Percentiles rank a stretch among this genome's conserved stretches.
These are phyloP conservation scores for Xylaria curta DNA, from an alignment of 495 filamentous ascomycete genomes.

Conservation along the genomic window DNA sequence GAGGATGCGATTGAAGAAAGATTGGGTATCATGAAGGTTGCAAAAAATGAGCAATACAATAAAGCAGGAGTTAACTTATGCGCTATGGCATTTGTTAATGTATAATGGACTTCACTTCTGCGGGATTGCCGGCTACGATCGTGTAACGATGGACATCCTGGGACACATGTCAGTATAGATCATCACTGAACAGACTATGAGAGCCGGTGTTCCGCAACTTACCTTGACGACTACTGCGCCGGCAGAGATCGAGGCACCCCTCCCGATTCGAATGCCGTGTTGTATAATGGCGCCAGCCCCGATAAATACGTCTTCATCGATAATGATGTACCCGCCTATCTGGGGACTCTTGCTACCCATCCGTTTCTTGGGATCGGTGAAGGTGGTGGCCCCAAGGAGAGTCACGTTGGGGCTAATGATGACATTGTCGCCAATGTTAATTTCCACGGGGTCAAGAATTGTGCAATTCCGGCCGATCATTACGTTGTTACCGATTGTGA, in stretches of 20 bases:
- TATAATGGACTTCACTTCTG: conserved; percentile 60
- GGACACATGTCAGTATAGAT: conserved; percentile 11
- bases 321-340: conserved; percentile 73
- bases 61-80: conserved; percentile 17
- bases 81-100: conserved; percentile 28
- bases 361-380: conserved; percentile 75
- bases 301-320: conserved; percentile 87
- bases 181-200: background rate
- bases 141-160: conserved; percentile 66
- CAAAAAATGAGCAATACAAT: conserved; percentile 19
- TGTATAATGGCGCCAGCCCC: conserved; percentile 85
- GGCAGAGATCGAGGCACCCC: conserved; percentile 79
- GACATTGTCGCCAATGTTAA: conserved; percentile 79
- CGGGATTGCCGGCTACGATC: conserved; percentile 68
- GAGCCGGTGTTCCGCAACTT: conserved; percentile 34
- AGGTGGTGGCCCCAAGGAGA: conserved; percentile 77
- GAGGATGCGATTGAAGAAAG: conserved; percentile 11
- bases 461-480: conserved; percentile 86
- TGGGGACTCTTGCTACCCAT: conserved; percentile 77
- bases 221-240: conserved; percentile 90
- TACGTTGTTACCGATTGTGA: conserved; percentile 85
- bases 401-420: conserved; percentile 88
- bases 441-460: conserved; percentile 77
- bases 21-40: conserved; percentile 32
- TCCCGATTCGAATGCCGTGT: conserved; percentile 80